Evolutionary conservation across 345 rosid genomes (phyloP).

Genomic region (Pistacia integerrima): DNA sequence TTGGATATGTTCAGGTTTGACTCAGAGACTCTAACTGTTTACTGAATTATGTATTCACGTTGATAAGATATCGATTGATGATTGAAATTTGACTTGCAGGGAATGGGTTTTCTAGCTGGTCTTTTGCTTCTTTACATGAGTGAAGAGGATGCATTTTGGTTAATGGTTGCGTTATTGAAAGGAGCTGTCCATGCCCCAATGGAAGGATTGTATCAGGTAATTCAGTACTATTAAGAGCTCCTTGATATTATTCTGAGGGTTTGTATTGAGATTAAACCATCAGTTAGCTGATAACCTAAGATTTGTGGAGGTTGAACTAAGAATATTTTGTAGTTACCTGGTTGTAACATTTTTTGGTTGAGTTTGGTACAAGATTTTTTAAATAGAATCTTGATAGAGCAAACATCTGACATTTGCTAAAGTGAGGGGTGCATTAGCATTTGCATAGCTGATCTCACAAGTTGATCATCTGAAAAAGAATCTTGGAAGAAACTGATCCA

Average conservation of each 20-base stretch:
- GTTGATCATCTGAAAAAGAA: background rate
- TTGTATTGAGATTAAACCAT: background rate
- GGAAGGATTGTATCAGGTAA: constrained; percentile 96
- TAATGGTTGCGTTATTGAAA: constrained; percentile 91
- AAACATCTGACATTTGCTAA: background rate
- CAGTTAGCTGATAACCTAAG: background rate
- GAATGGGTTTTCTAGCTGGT: constrained; percentile 94
- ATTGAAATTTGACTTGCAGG: constrained; percentile 52
- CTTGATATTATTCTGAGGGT: background rate
- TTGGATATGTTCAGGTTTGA: constrained; percentile 95
- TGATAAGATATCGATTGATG: constrained; percentile 9
- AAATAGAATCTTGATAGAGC: background rate
- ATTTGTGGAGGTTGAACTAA: background rate
- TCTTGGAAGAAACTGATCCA: background rate
- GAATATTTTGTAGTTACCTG: background rate
- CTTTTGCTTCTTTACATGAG: constrained; percentile 96
- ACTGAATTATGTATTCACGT: constrained; percentile 7
- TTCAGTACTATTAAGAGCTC: constrained; percentile 14
- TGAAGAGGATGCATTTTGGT: constrained; percentile 98
- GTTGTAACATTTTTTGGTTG: background rate
- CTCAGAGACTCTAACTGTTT: background rate
- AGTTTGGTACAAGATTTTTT: background rate
- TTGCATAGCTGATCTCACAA: background rate
- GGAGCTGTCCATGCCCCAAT: constrained; percentile 98
- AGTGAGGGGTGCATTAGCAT: background rate